Evolutionary conservation across 306 rosid genomes (phyloP).

Genomic region (Lotus japonicus): DNA sequence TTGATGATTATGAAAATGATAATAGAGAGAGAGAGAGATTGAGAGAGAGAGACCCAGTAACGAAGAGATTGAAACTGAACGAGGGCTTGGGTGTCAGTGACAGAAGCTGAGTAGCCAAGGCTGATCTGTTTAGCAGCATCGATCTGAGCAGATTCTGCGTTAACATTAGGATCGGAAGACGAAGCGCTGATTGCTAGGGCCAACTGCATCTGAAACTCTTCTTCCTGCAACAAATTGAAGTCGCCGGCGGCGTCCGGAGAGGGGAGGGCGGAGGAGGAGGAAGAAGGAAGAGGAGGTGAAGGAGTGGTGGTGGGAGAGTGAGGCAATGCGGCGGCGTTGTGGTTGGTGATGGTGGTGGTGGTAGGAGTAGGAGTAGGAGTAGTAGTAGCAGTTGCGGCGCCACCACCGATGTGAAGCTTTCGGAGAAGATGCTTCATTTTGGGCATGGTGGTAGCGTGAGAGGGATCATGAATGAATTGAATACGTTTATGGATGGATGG

Average conservation of each 20-base stretch:
- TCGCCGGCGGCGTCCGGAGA: constrained; percentile 29
- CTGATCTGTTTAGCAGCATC: constrained; percentile 98
- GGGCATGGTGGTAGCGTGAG: constrained; percentile 40
- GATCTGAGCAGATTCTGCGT: constrained; percentile 94
- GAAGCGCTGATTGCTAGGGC: constrained; percentile 98
- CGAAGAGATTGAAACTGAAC: constrained; percentile 70
- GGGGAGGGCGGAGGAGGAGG: constrained; percentile 30
- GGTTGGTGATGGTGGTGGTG: constrained; percentile 16
- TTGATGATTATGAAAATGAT: background rate
- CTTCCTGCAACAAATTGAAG: constrained; percentile 80
- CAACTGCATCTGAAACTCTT: constrained; percentile 95
- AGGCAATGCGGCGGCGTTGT: constrained; percentile 41
- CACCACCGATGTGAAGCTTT: constrained; percentile 99
- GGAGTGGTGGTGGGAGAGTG: constrained; percentile 36
- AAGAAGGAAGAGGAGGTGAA: constrained; percentile 25
- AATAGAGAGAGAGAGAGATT: background rate
- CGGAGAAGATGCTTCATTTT: constrained; percentile 90
- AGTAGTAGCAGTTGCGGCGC: constrained; percentile 42
- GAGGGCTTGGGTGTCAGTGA: constrained; percentile 41
- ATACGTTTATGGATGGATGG: background rate
- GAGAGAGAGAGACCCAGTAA: constrained; percentile 51
- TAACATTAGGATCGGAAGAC: constrained; percentile 64
- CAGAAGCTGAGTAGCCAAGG: constrained; percentile 63
- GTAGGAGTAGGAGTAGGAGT: no score
- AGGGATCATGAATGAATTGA: constrained; percentile 23